Percentiles rank a stretch among this genome's conserved stretches.
These are phyloP conservation scores for Pyrenopolyporus hunteri DNA, from an alignment of 495 filamentous ascomycete species.

Conservation along the genomic window DNA sequence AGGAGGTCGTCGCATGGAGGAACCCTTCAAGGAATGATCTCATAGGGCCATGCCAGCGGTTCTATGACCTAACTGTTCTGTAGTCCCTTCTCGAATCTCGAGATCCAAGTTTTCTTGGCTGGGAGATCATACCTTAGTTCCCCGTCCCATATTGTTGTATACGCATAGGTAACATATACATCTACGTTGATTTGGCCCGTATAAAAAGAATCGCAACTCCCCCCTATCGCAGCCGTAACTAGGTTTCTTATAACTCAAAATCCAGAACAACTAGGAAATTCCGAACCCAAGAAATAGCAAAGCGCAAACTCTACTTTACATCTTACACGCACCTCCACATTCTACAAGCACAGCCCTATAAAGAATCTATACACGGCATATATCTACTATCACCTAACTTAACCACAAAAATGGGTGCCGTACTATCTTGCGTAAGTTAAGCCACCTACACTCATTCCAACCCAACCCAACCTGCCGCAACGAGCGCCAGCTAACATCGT, in stretches of 20 bases:
- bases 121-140: background rate
- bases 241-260: background rate
- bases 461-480: background rate
- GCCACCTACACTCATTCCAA: background rate
- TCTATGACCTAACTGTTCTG: slow-evolving; percentile 33
- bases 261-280: background rate
- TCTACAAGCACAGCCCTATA: slow-evolving; percentile 13
- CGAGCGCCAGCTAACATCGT: slow-evolving; percentile 13
- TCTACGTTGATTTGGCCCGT: slow-evolving; percentile 10
- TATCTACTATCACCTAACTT: slow-evolving; percentile 29
- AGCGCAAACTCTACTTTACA: slow-evolving; percentile 8
- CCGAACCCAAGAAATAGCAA: slow-evolving; percentile 7
- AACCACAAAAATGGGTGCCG: slow-evolving; percentile 83
- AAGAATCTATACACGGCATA: slow-evolving; percentile 9
- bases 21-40: slow-evolving; percentile 29
- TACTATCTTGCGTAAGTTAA: slow-evolving; percentile 93
- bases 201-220: slow-evolving; percentile 18
- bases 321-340: background rate
- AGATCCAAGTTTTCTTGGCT: slow-evolving; percentile 22
- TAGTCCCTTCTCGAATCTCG: slow-evolving; percentile 7
- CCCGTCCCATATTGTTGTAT: too few relatives aligned
- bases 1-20: too few relatives aligned
- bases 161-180: background rate
- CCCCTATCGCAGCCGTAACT: slow-evolving; percentile 6
- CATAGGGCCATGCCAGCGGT: slow-evolving; percentile 26